Percentiles rank a stretch among this genome's conserved stretches.
Conservation (phyloP, 2,329 filamentous ascomycete genomes). For the Thermomyces lanuginosus region DNA sequence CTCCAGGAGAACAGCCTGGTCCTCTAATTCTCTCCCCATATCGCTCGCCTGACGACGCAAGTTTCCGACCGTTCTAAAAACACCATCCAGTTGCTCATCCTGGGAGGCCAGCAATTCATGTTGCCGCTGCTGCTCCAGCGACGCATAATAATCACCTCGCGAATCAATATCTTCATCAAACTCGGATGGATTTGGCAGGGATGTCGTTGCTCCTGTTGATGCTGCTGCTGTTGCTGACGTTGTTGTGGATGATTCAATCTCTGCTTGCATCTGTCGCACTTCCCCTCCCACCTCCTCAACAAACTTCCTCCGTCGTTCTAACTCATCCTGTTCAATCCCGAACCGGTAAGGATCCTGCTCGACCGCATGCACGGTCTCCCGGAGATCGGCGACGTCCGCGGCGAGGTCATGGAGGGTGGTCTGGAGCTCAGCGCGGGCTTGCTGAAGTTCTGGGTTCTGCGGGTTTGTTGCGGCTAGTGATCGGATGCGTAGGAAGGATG, state of each 20-base stretch:
- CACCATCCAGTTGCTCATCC: constrained; percentile 79
- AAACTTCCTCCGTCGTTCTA: constrained; percentile 60
- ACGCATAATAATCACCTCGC: constrained; percentile 48
- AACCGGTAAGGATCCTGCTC: constrained; percentile 77
- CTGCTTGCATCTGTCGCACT: constrained; percentile 73
- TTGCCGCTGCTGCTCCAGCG: constrained; percentile 85
- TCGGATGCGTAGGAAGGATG: constrained; percentile 89
- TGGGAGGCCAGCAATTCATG: constrained; percentile 85
- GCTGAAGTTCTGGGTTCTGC: constrained; percentile 51
- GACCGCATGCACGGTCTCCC: constrained; percentile 71
- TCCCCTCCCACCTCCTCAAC: constrained; percentile 82
- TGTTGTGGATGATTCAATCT: constrained; percentile 47
- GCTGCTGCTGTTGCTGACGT: constrained; percentile 13
- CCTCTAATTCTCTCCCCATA: constrained; percentile 92
- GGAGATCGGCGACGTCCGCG: constrained; percentile 76
- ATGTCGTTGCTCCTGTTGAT: constrained; percentile 18
- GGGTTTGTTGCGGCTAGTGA: constrained; percentile 59
- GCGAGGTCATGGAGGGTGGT: constrained; percentile 58
- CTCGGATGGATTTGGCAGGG: constrained; percentile 43
- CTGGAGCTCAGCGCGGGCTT: constrained; percentile 58
- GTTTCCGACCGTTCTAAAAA: constrained; percentile 85
- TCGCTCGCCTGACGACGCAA: constrained; percentile 78
- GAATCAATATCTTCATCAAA: constrained; percentile 34
- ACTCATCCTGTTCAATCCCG: constrained; percentile 69
- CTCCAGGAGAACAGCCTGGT: constrained; percentile 79